Conservation (phyloP, 768 basidiomycete species). For the Tricholomella constricta region DNA sequence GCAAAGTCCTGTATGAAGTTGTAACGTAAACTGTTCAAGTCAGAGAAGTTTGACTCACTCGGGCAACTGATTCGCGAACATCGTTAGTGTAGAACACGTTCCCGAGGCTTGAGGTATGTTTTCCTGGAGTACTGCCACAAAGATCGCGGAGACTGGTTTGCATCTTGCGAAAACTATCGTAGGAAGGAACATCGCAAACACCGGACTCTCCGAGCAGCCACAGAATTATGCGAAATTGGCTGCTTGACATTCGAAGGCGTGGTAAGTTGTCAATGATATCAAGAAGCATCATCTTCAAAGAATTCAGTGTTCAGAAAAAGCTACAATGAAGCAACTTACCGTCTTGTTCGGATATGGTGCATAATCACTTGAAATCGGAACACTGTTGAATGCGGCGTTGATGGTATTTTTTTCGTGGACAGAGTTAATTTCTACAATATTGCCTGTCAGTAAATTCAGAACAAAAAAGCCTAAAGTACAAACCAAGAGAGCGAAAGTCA, state of each 20-base stretch:
- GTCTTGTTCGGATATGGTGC: background rate
- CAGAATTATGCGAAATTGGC: background rate
- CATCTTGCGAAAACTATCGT: background rate
- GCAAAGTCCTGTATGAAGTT: conserved; percentile 6
- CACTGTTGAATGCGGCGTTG: background rate
- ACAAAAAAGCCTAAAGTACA: background rate
- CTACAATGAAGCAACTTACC: background rate
- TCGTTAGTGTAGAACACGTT: background rate
- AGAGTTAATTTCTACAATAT: background rate
- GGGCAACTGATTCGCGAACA: background rate
- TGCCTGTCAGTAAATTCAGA: background rate
- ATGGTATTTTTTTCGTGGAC: background rate
- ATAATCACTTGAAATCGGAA: background rate
- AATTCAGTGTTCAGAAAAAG: background rate
- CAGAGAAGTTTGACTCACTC: background rate
- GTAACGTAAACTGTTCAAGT: background rate
- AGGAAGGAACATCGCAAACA: background rate
- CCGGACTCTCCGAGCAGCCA: conserved; percentile 3
- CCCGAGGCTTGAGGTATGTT: background rate
- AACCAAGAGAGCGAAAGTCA: background rate
- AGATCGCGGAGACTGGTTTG: background rate
- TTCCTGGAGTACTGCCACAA: background rate
- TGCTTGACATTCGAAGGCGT: background rate
- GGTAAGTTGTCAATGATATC: conserved; percentile 6
- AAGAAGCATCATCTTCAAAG: background rate